phyloP scores from a whole-genome alignment of 2,329 filamentous ascomycete genomes.

The Grosmannia clavigera region DNA sequence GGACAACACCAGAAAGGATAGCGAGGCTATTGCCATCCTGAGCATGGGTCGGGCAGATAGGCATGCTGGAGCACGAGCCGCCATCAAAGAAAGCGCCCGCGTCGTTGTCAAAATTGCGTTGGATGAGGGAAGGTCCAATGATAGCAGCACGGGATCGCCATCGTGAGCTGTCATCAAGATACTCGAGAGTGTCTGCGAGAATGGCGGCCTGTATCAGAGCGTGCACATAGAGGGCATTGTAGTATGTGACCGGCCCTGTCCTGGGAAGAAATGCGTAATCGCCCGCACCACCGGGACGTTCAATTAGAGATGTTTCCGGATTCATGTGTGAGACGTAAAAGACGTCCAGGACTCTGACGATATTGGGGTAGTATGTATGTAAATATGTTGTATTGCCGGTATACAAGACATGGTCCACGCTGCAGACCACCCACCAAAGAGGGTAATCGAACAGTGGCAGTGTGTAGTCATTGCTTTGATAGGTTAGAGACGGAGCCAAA shows the following conservation, averaged over 20 bases:
- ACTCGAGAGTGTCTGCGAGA: slow-evolving; percentile 23
- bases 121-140: slow-evolving; percentile 23
- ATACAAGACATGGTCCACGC: slow-evolving; percentile 36
- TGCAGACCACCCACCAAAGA: slow-evolving; percentile 38
- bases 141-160: slow-evolving; percentile 26
- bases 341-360: slow-evolving; percentile 28
- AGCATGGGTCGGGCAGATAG: slow-evolving; percentile 26
- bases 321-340: slow-evolving; percentile 33
- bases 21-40: slow-evolving; percentile 39
- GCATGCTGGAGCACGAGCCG: slow-evolving; percentile 14
- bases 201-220: slow-evolving; percentile 31
- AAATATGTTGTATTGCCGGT: slow-evolving; percentile 32
- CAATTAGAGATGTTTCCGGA: slow-evolving; percentile 24
- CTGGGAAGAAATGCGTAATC: slow-evolving; percentile 39
- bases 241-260: slow-evolving; percentile 35
- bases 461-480: slow-evolving; percentile 27
- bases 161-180: slow-evolving; percentile 21
- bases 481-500: neutral
- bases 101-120: slow-evolving; percentile 27
- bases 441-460: slow-evolving; percentile 39
- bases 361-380: slow-evolving; percentile 25
- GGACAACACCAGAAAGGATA: slow-evolving; percentile 25
- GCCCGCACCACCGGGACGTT: slow-evolving; percentile 30
- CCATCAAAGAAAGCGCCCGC: slow-evolving; percentile 35
- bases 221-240: slow-evolving; percentile 37